Conservation (phyloP, 2,329 filamentous ascomycete genomes). For the Waltergamsia citrina region DNA sequence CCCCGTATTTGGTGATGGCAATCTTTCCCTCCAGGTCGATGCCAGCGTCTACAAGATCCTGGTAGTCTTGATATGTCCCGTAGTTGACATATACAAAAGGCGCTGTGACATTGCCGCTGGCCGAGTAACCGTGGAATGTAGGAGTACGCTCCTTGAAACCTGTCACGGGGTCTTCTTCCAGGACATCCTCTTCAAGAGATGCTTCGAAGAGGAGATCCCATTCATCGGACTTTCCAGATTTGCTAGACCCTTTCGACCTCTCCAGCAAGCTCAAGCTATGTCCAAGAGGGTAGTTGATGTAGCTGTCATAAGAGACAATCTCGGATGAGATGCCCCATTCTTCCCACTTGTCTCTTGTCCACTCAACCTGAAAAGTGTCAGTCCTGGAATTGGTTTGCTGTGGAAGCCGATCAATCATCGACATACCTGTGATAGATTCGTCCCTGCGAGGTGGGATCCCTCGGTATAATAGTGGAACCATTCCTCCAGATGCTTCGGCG, state of each 20-base stretch:
- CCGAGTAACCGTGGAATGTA: constrained; percentile 92
- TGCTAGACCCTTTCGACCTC: constrained; percentile 28
- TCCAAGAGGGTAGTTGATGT: constrained; percentile 67
- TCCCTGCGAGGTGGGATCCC: constrained; percentile 66
- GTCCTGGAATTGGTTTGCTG: constrained; percentile 4
- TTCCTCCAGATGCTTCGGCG: constrained; percentile 47
- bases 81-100: constrained; percentile 87
- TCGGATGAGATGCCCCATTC: constrained; percentile 57
- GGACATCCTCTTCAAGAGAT: constrained; percentile 71
- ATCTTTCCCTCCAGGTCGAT: constrained; percentile 69
- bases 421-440: constrained; percentile 60
- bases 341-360: constrained; percentile 67
- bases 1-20: constrained; percentile 69
- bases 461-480: constrained; percentile 74
- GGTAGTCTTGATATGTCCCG: constrained; percentile 76
- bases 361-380: constrained; percentile 41
- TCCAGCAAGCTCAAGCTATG: constrained; percentile 60
- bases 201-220: constrained; percentile 70
- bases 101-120: constrained; percentile 82
- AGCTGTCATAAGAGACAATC: constrained; percentile 65
- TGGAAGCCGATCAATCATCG: constrained; percentile 1
- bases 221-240: constrained; percentile 18
- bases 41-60: constrained; percentile 68
- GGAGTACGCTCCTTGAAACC: constrained; percentile 65
- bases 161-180: constrained; percentile 75